phyloP scores from a whole-genome alignment of 768 basidiomycete species.

The Lyophyllum shimeji region DNA sequence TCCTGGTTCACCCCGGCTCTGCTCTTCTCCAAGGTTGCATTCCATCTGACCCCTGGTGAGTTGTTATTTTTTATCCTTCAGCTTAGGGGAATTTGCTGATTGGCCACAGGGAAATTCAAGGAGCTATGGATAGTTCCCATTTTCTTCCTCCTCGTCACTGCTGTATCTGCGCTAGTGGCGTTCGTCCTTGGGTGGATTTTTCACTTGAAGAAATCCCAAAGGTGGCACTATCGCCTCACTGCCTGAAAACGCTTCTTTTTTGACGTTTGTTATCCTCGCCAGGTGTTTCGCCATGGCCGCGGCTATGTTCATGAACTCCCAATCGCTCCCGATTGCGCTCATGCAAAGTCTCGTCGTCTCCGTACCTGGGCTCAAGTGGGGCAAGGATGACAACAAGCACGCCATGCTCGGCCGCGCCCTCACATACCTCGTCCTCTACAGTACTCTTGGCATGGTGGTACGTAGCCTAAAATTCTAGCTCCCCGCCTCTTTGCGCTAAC shows the following conservation, averaged over 20 bases:
- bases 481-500: neutral
- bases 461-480: neutral
- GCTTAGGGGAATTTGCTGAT: too few species aligned
- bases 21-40: slow-evolving; percentile 93
- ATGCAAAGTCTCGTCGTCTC: slow-evolving; percentile 88
- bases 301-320: slow-evolving; percentile 92
- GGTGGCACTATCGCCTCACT: slow-evolving; percentile 41
- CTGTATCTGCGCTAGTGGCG: slow-evolving; percentile 68
- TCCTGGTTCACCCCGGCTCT: slow-evolving; percentile 88
- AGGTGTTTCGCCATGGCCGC: slow-evolving; percentile 82
- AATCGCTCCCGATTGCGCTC: slow-evolving; percentile 91
- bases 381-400: slow-evolving; percentile 72
- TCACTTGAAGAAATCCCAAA: slow-evolving; percentile 73
- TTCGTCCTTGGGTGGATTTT: slow-evolving; percentile 61
- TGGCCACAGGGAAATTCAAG: slow-evolving; percentile 58
- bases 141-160: slow-evolving; percentile 79
- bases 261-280: neutral
- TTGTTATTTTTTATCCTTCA: neutral
- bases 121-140: slow-evolving; percentile 87
- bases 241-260: neutral
- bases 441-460: slow-evolving; percentile 94
- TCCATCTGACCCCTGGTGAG: slow-evolving; percentile 79
- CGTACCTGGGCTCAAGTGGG: slow-evolving; percentile 84
- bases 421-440: slow-evolving; percentile 89
- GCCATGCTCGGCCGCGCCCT: slow-evolving; percentile 91